A percentile compares a stretch with the other conserved stretches of the same genome.
phyloP scores from a whole-genome alignment of 2,329 filamentous ascomycete genomes.

The Pseudogymnoascus sp. region DNA sequence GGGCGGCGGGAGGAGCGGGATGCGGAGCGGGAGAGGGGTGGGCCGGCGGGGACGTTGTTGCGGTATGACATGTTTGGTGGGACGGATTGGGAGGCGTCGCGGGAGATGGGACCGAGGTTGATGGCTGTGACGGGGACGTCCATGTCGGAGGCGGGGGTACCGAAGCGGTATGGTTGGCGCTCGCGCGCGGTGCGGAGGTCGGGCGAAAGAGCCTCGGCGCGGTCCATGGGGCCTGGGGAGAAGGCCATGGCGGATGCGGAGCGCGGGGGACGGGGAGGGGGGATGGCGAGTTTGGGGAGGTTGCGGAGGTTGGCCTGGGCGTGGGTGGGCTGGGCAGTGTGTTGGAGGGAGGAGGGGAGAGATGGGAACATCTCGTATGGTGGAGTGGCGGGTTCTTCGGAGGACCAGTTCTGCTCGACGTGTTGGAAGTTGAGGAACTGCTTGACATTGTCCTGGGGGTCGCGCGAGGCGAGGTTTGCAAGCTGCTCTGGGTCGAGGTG shows the following conservation, averaged over 20 bases:
- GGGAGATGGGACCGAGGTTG: slow-evolving; percentile 61
- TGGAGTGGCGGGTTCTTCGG: slow-evolving; percentile 59
- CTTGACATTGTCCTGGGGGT: slow-evolving; percentile 87
- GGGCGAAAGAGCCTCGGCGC: slow-evolving; percentile 42
- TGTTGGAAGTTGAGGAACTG: slow-evolving; percentile 87
- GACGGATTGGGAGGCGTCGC: slow-evolving; percentile 80
- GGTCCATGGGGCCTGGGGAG: slow-evolving; percentile 45
- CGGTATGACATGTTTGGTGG: slow-evolving; percentile 88
- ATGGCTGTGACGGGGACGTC: slow-evolving; percentile 76
- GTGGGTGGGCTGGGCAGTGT: neutral
- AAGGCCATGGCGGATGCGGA: slow-evolving; percentile 31
- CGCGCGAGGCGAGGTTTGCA: slow-evolving; percentile 58
- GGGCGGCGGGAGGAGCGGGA: slow-evolving; percentile 28
- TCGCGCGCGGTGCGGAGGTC: slow-evolving; percentile 42
- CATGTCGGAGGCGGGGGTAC: slow-evolving; percentile 85
- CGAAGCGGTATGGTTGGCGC: slow-evolving; percentile 62
- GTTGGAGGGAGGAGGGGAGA: slow-evolving; percentile 16
- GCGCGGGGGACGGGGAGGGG: slow-evolving; percentile 29
- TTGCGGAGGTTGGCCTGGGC: slow-evolving; percentile 48
- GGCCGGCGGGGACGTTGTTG: slow-evolving; percentile 26
- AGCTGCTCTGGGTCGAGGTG: slow-evolving; percentile 68
- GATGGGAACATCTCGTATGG: slow-evolving; percentile 56
- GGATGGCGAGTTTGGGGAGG: slow-evolving; percentile 56
- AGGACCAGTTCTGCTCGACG: slow-evolving; percentile 32
- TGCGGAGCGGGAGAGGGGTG: slow-evolving; percentile 18